phyloP scores from a whole-genome alignment of 768 basidiomycete genomes.

The Steccherinum ochraceum region DNA sequence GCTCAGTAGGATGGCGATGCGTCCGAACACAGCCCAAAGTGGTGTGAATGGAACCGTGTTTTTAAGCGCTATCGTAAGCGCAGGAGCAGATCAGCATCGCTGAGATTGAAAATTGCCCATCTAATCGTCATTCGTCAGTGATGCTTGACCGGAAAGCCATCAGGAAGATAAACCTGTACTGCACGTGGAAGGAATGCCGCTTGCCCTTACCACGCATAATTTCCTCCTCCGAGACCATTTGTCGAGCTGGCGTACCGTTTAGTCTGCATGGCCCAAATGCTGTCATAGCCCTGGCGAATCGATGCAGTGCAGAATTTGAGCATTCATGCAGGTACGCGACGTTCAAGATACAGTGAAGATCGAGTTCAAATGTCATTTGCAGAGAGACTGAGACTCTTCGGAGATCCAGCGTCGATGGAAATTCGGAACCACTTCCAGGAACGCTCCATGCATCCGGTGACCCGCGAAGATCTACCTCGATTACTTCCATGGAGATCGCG shows the following conservation, averaged over 20 bases:
- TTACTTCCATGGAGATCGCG: too few relatives aligned
- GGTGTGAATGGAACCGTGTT: slow-evolving; percentile 1
- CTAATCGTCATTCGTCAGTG: neutral
- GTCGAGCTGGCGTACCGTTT: neutral
- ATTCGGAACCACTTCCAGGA: too few relatives aligned
- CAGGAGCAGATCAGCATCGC: slow-evolving; percentile 8
- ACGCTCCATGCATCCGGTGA: too few relatives aligned
- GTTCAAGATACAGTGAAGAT: neutral
- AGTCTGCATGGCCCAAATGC: neutral
- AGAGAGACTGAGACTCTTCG: too few relatives aligned
- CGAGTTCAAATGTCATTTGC: neutral
- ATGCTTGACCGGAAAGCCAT: slow-evolving; percentile 3
- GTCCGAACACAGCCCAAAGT: slow-evolving; percentile 11
- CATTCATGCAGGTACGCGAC: neutral
- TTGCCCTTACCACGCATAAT: neutral
- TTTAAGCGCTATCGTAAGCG: neutral
- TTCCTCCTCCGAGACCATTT: neutral
- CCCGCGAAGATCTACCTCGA: too few relatives aligned
- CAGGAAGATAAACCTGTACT: slow-evolving; percentile 11
- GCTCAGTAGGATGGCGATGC: slow-evolving; percentile 9
- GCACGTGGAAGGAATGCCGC: neutral
- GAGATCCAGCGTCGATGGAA: too few relatives aligned
- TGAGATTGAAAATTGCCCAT: slow-evolving; percentile 5
- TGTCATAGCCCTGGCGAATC: neutral
- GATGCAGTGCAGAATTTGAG: neutral